Evolutionary conservation across 1,284 basidiomycete genomes (phyloP).

Genomic region (Sporisorium graminicola): DNA sequence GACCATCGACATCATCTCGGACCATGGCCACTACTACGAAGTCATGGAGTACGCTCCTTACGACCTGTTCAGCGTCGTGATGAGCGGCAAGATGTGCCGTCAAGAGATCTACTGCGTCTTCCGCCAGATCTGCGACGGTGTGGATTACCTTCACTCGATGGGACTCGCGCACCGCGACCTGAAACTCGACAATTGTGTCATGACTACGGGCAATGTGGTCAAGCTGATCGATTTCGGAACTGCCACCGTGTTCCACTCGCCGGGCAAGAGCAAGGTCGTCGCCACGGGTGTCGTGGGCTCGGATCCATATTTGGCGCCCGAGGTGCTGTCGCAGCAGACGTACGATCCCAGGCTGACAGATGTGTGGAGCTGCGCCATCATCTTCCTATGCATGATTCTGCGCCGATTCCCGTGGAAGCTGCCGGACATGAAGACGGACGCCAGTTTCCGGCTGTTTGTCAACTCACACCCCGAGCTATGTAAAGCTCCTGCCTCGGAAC

Average conservation of each 20-base stretch:
- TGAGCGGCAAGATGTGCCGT: slow-evolving; percentile 98
- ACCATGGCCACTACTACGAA: slow-evolving; percentile 90
- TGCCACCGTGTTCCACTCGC: slow-evolving; percentile 98
- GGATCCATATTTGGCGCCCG: slow-evolving; percentile 97
- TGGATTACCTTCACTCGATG: slow-evolving; percentile 96
- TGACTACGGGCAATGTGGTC: slow-evolving; percentile 92
- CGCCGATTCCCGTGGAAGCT: slow-evolving; percentile 99
- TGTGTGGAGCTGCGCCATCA: slow-evolving; percentile 98
- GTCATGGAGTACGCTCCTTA: slow-evolving; percentile 98
- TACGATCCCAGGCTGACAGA: slow-evolving; percentile 98
- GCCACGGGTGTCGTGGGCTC: slow-evolving; percentile 95
- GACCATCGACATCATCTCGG: slow-evolving; percentile 97
- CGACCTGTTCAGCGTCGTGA: slow-evolving; percentile 98
- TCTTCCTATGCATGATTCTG: slow-evolving; percentile 99
- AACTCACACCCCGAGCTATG: slow-evolving; percentile 89
- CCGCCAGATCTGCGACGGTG: slow-evolving; percentile 97
- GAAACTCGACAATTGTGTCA: slow-evolving; percentile 99
- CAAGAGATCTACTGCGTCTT: slow-evolving; percentile 99
- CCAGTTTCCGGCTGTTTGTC: slow-evolving; percentile 90
- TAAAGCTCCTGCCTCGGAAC: slow-evolving; percentile 39
- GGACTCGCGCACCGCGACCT: slow-evolving; percentile 98
- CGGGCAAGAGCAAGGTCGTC: slow-evolving; percentile 74
- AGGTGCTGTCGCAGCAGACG: slow-evolving; percentile 82
- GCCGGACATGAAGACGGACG: slow-evolving; percentile 92
- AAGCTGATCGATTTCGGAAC: slow-evolving; percentile 99